These are phyloP conservation scores for Psilocybe sp. DNA, from an alignment of 768 basidiomycete genomes.

Conservation along the genomic window DNA sequence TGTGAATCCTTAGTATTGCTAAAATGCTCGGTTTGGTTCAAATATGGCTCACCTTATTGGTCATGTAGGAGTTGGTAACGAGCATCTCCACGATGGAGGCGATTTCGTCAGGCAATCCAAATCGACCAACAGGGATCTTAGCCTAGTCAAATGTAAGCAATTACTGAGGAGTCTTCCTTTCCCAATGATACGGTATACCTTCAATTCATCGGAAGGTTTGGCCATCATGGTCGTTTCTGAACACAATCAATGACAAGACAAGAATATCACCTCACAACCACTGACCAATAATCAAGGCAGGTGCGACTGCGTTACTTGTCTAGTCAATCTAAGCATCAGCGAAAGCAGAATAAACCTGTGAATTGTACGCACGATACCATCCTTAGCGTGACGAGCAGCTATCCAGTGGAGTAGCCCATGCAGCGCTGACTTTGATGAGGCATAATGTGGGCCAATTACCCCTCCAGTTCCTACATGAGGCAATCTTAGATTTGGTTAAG, in stretches of 20 bases:
- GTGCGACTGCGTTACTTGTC: constrained; percentile 54
- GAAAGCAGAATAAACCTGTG: neutral
- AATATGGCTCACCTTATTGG: constrained; percentile 43
- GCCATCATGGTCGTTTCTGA: constrained; percentile 48
- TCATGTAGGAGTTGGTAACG: constrained; percentile 51
- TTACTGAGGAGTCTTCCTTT: neutral
- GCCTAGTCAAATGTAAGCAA: constrained; percentile 23
- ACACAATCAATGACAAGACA: neutral
- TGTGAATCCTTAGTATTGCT: no score
- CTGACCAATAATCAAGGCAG: constrained; percentile 45
- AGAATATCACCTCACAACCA: neutral
- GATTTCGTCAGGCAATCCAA: constrained; percentile 49
- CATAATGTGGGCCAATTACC: constrained; percentile 55
- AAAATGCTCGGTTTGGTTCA: no score
- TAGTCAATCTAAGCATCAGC: constrained; percentile 8
- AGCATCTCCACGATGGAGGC: constrained; percentile 50
- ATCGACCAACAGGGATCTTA: constrained; percentile 47
- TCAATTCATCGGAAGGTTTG: constrained; percentile 26
- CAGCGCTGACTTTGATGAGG: constrained; percentile 52
- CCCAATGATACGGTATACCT: constrained; percentile 1
- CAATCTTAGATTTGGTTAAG: neutral
- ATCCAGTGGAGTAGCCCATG: constrained; percentile 57
- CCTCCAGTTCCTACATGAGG: constrained; percentile 39
- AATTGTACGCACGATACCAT: constrained; percentile 39
- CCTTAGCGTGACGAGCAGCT: constrained; percentile 45